Evolutionary conservation across 495 filamentous ascomycete genomes (phyloP).

Genomic region (Amphirosellinia nigrospora): DNA sequence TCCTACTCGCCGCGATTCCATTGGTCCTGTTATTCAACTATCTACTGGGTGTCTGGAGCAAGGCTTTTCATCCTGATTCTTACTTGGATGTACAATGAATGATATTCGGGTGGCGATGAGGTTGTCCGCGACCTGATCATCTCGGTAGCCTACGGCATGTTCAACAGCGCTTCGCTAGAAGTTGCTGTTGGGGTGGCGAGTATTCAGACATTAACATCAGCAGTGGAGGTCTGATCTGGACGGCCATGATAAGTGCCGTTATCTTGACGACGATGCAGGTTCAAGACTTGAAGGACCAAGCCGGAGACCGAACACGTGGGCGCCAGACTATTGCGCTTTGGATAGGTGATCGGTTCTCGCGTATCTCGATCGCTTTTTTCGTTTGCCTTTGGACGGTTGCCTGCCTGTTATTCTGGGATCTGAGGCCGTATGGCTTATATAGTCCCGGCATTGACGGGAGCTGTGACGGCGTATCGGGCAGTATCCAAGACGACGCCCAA

Average conservation of each 20-base stretch:
- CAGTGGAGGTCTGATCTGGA: slow-evolving; percentile 46
- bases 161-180: slow-evolving; percentile 40
- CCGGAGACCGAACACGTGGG: slow-evolving; percentile 52
- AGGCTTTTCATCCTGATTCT: slow-evolving; percentile 45
- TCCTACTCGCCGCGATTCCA: slow-evolving; percentile 38
- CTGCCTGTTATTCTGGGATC: slow-evolving; percentile 49
- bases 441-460: slow-evolving; percentile 3
- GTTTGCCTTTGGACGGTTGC: slow-evolving; percentile 50
- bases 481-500: slow-evolving; percentile 23
- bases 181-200: slow-evolving; percentile 29
- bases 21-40: slow-evolving; percentile 44
- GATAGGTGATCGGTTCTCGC: slow-evolving; percentile 50
- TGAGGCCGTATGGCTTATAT: slow-evolving; percentile 15
- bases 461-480: slow-evolving; percentile 13
- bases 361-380: slow-evolving; percentile 46
- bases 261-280: slow-evolving; percentile 56
- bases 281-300: slow-evolving; percentile 58
- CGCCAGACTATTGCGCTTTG: slow-evolving; percentile 51
- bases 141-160: slow-evolving; percentile 46
- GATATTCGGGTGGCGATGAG: slow-evolving; percentile 57
- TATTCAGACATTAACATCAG: slow-evolving; percentile 25
- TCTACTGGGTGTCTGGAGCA: slow-evolving; percentile 47
- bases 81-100: slow-evolving; percentile 64
- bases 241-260: slow-evolving; percentile 53
- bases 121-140: slow-evolving; percentile 55